Evolutionary conservation across 164 flowering plant genomes (phyloP), one percentile per base, ranked within the genome.

Genomic region (Annona cherimola): DNA sequence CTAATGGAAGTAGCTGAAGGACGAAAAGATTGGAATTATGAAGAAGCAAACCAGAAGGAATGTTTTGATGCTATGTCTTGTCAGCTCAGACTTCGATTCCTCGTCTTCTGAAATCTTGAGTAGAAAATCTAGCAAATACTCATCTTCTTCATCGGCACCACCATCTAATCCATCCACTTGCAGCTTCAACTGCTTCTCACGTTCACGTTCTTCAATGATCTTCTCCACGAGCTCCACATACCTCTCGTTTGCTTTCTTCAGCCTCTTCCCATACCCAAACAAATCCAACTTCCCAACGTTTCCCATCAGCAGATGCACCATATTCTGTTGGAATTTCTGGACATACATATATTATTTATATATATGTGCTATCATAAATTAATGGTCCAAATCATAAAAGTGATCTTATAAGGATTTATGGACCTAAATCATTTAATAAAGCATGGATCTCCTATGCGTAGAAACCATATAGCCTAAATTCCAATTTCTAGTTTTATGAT

Each of bases 91-190:
- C 70, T 87, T 89, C 6, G 81, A 35, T 3, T 64, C 73, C 5
- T 79, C 77, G 54, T 85, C 80, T 41, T 87, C 82, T 14, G 72
- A 43, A 11, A 76, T 67, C 64, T 82, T 83, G 3, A 88, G 86
- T 45, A 90, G 70, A 61, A 81, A 77, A 41, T 87, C 86, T 8
- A 90, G 69, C 63, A 88, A 73, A 80, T 87, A 92, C 65, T 76
- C 64, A 41, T 50, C 16, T 3, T n/a, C 40, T 2, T 40, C 54
- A 26, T 42, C 70, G 7, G 42, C 77, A 9, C 1, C 41, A n/a
- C n/a, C n/a, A n/a, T n/a, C n/a, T n/a, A n/a, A n/a, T n/a, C n/a
- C n/a, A 5, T 50, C 57, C 41, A 63, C 50, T 65, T 40, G 18
- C 72, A 20, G 68, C 63, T 18, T 63, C 57, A 50, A 8, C 74